phyloP scores from a whole-genome alignment of 1,284 basidiomycete species.

The Singerocomus rubriflavus region DNA sequence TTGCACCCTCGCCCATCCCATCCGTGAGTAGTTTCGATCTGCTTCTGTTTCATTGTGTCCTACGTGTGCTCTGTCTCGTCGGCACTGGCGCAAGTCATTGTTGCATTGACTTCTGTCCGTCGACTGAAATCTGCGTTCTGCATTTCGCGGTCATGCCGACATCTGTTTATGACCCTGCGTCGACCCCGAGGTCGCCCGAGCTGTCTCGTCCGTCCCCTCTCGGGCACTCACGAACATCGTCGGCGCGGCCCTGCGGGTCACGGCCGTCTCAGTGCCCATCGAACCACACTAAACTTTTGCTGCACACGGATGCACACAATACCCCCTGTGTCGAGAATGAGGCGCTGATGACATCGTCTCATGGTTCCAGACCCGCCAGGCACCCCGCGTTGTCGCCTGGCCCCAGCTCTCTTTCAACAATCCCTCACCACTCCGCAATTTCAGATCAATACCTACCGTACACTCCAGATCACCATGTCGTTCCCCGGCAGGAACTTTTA shows the following conservation, averaged over 20 bases:
- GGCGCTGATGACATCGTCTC: conserved; percentile 38
- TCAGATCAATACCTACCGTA: conserved; percentile 33
- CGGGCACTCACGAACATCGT: conserved; percentile 30
- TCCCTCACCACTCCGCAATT: conserved; percentile 39
- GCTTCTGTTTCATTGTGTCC: conserved; percentile 29
- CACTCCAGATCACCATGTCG: conserved; percentile 38
- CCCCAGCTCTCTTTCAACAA: conserved; percentile 24
- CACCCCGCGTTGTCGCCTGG: conserved; percentile 41
- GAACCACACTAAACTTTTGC: conserved; percentile 20
- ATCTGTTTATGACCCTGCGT: conserved; percentile 12
- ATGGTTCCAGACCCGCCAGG: conserved; percentile 42
- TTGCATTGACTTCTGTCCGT: conserved; percentile 28
- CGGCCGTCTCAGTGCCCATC: conserved; percentile 18
- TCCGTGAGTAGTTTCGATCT: conserved; percentile 30
- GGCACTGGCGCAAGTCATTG: conserved; percentile 18
- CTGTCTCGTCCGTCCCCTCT: conserved; percentile 31
- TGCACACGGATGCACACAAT: conserved; percentile 23
- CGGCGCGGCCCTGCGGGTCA: conserved; percentile 25
- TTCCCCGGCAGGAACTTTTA: conserved; percentile 19
- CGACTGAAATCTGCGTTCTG: conserved; percentile 27
- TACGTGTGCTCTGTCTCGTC: conserved; percentile 29
- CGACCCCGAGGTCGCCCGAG: conserved; percentile 31
- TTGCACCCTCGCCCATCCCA: conserved; percentile 15
- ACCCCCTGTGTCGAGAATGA: conserved; percentile 25
- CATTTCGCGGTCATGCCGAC: conserved; percentile 14